phyloP scores from a whole-genome alignment of 202 grass and related monocot genomes.

The Schoenoplectus tabernaemontani region DNA sequence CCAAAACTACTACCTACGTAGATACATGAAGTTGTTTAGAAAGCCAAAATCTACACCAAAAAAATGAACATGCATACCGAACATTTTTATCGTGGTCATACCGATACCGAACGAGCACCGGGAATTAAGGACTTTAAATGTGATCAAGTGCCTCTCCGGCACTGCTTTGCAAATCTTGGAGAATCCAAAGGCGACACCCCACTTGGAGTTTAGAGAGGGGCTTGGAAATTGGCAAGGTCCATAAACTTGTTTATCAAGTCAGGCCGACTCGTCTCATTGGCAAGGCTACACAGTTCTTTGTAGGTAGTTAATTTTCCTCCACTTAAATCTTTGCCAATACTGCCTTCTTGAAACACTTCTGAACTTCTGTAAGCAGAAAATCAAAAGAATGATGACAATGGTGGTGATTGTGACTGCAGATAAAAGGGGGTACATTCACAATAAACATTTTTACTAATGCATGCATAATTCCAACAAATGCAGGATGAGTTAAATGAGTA shows the following conservation, averaged over 20 bases:
- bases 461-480: neutral
- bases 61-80: slow-evolving; percentile 47
- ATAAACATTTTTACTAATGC: neutral
- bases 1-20: neutral
- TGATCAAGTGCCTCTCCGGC: slow-evolving; percentile 89
- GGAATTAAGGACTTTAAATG: slow-evolving; percentile 81
- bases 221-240: slow-evolving; percentile 96
- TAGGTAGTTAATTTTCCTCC: slow-evolving; percentile 94
- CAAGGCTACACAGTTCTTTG: slow-evolving; percentile 87
- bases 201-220: slow-evolving; percentile 91
- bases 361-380: slow-evolving; percentile 82
- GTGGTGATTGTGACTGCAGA: neutral
- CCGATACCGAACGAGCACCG: slow-evolving; percentile 86
- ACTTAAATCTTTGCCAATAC: slow-evolving; percentile 64
- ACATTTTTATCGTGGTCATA: slow-evolving; percentile 99
- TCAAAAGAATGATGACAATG: neutral
- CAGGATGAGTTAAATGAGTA: neutral
- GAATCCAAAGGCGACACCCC: slow-evolving; percentile 96
- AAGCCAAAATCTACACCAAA: neutral
- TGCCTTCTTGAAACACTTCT: slow-evolving; percentile 95
- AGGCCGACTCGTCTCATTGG: slow-evolving; percentile 93
- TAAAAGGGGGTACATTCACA: neutral
- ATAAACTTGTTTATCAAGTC: slow-evolving; percentile 99
- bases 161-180: slow-evolving; percentile 97
- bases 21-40: neutral